Evolutionary conservation across 108 stramenopile species (phyloP).

Genomic region (Fragilaria crotonensis): DNA sequence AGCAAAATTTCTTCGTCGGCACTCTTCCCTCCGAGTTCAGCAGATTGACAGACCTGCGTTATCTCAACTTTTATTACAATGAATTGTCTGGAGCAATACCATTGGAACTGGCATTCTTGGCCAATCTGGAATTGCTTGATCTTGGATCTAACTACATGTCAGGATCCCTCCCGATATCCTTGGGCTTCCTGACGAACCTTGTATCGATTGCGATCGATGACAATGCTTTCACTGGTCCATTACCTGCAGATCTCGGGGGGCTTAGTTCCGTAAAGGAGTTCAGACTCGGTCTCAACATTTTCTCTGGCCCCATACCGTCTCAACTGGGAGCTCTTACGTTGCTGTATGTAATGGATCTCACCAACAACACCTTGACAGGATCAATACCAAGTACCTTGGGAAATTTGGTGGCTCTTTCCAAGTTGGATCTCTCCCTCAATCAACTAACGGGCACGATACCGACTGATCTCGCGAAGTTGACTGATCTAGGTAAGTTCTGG

Average conservation of each 20-base stretch:
- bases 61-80: slow-evolving; percentile 16
- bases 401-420: slow-evolving; percentile 16
- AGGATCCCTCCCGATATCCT: slow-evolving; percentile 8
- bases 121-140: slow-evolving; percentile 3
- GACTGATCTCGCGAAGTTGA: not conserved
- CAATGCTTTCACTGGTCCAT: not conserved
- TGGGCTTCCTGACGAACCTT: not conserved
- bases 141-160: slow-evolving; percentile 7
- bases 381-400: slow-evolving; percentile 17
- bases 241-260: not conserved
- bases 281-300: not conserved
- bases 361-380: slow-evolving; percentile 14
- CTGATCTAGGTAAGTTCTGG: not conserved
- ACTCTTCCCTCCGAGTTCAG: slow-evolving; percentile 36
- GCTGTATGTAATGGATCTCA: slow-evolving; percentile 10
- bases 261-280: not conserved
- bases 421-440: slow-evolving; percentile 30
- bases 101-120: not conserved
- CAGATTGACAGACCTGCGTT: slow-evolving; percentile 18
- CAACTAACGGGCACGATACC: slow-evolving; percentile 9
- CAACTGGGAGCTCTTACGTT: not conserved
- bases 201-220: not conserved
- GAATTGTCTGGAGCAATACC: not conserved
- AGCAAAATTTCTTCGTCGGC: slow-evolving; percentile 30
- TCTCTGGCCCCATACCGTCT: not conserved